Evolutionary conservation across 768 basidiomycete species (phyloP), one percentile per base, ranked within the genome.

Genomic region (Macrolepiota dolichaula): DNA sequence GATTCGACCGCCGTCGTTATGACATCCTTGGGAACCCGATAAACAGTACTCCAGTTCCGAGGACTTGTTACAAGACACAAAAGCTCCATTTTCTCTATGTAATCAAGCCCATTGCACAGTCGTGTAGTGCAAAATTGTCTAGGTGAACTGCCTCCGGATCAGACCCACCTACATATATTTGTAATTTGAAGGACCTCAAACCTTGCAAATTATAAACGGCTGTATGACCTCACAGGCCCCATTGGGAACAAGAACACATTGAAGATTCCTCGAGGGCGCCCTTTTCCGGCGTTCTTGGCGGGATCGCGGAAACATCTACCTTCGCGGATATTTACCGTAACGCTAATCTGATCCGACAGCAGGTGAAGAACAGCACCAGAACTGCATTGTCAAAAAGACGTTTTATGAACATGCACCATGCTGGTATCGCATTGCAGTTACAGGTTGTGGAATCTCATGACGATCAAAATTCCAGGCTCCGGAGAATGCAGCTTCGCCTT

Each of bases 391-490:
- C 38, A 60, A 50, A 46, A 51, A 29, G 27, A 40, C 42, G 22
- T 53, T 47, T 19, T n/a, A 60, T 19, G 40, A 53, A 54, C n/a
- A 46, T 29, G 52, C 52, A 35, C 52, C 59, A 61, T 51, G 59
- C 59, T 49, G 53, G 53, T 47, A 55, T 54, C 59, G 53, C 59
- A 55, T 55, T 61, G 59, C 51, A 53, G 52, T 60, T 42, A 59
- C 25, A 60, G 27, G 51, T 61, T 47, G 29, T 51, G n/a, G 35
- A 61, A 55, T 55, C 52, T 47, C 53, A 61, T 54, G 52, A 61
- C 52, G 51, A 60, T 60, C 59, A 60, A 61, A 61, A 61, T 61
- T 61, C 36, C 44, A 61, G 51, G 50, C 42, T 29, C 59, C 59
- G 59, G 59, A 49, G 59, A 61, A 61, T 61, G 59, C 59, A 61